Conservation (phyloP, 768 basidiomycete genomes). For the Termitomyces sp. region DNA sequence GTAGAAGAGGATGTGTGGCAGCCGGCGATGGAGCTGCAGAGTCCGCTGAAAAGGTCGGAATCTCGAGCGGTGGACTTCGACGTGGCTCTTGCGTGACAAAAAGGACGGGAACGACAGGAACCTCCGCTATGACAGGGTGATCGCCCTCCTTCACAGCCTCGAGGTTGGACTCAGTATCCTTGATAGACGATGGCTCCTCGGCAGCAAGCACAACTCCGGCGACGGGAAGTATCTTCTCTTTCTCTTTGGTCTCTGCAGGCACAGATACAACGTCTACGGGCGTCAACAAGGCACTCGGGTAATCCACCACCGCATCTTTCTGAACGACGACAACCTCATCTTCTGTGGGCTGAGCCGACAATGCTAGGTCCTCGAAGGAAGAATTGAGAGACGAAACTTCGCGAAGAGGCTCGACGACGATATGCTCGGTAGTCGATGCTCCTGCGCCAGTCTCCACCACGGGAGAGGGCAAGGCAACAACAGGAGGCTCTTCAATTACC, state of each 20-base stretch:
- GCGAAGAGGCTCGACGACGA: neutral
- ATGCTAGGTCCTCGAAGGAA: slow-evolving; percentile 11
- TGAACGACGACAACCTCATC: slow-evolving; percentile 2
- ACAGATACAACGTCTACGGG: neutral
- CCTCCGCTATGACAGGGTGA: neutral
- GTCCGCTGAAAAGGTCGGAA: neutral
- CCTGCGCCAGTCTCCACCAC: neutral
- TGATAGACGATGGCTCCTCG: neutral
- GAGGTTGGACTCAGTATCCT: neutral
- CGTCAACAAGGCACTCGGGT: neutral
- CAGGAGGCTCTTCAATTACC: neutral
- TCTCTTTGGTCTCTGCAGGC: neutral
- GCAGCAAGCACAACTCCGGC: neutral
- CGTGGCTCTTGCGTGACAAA: neutral
- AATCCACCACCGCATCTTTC: neutral
- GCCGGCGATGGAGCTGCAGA: slow-evolving; percentile 10
- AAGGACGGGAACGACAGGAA: neutral
- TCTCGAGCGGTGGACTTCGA: neutral
- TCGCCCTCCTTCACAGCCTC: neutral
- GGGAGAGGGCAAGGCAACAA: neutral
- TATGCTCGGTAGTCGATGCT: neutral
- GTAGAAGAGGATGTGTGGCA: slow-evolving; percentile 10
- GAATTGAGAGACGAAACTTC: slow-evolving; percentile 12
- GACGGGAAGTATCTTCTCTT: neutral
- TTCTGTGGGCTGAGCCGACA: neutral